Percentiles rank a stretch among this genome's conserved stretches.
Conservation (phyloP, 2,329 filamentous ascomycete genomes). For the Ophiostoma sp. region DNA sequence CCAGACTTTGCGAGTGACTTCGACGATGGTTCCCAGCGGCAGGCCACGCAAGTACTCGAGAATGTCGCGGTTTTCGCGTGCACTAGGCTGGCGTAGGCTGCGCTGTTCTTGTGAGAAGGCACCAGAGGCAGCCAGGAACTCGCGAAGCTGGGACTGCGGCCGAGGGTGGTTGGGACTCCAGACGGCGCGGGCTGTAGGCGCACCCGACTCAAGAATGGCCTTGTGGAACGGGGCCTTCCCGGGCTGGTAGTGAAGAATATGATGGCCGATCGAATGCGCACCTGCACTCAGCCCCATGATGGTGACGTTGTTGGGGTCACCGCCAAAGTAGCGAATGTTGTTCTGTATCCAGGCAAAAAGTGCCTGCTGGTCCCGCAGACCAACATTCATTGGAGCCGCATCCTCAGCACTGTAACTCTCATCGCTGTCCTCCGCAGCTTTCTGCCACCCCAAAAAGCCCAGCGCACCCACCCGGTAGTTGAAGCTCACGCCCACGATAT, state of each 20-base stretch:
- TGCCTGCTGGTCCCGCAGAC: slow-evolving; percentile 61
- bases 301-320: slow-evolving; percentile 58
- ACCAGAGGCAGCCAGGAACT: slow-evolving; percentile 54
- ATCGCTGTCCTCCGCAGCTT: not conserved
- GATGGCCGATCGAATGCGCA: slow-evolving; percentile 68
- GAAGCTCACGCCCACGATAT: slow-evolving; percentile 60
- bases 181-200: slow-evolving; percentile 56
- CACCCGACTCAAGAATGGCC: slow-evolving; percentile 59
- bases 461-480: slow-evolving; percentile 66
- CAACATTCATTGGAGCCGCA: slow-evolving; percentile 62
- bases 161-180: slow-evolving; percentile 55
- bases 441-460: slow-evolving; percentile 61
- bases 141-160: slow-evolving; percentile 56
- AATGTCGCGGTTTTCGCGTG: slow-evolving; percentile 46
- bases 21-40: slow-evolving; percentile 41
- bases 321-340: slow-evolving; percentile 62
- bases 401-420: slow-evolving; percentile 34
- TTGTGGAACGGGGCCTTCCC: slow-evolving; percentile 50
- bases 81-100: not conserved
- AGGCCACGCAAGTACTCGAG: slow-evolving; percentile 52
- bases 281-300: slow-evolving; percentile 63
- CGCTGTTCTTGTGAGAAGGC: slow-evolving; percentile 36
- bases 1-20: slow-evolving; percentile 49
- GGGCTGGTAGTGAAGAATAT: slow-evolving; percentile 54
- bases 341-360: slow-evolving; percentile 61